Evolutionary conservation across 805 yeast genomes (phyloP), one percentile per base, ranked within the genome.

Genomic region (Candida tallmaniae): DNA sequence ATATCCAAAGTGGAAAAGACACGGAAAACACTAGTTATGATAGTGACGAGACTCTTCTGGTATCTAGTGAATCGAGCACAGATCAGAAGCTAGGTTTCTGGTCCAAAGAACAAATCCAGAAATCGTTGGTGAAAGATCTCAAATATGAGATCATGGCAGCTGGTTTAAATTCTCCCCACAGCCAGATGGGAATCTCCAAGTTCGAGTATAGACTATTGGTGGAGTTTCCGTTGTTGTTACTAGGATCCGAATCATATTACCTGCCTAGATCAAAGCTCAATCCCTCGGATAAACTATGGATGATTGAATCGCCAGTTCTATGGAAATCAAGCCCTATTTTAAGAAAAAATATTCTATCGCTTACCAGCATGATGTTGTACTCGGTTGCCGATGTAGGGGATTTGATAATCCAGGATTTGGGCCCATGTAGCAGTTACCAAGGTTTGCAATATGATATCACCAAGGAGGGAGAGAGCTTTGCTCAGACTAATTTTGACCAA

Each of bases 151-250:
- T n/a, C n/a, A n/a, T n/a, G n/a, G n/a, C n/a, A n/a, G n/a, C n/a
- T n/a, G n/a, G n/a, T 20, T 26, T 26, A 11, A 26, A 26, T 27
- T 6, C 30, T 8, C 8, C 9, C 6, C 11, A 24, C 12, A 14
- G 13, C 5, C 38, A 34, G 12, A 15, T 34, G 22, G 33, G 33
- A 3, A 21, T 34, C 13, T 19, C 22, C 11, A 34, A 34, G 29
- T 34, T 34, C 22, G 38, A 34, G 12, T 34, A 34, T 25, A 20
- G 32, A 18, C 30, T 34, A 18, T 25, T 34, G 12, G 22, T 11
- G 6, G 33, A 29, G 18, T 34, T 34, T 21, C 38, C 33, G 6
- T 15, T 7, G 12, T 12, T 29, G 7, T 26, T 14, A n/a, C 5
- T 34, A 8, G 34, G 33, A 2, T n/a, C n/a, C n/a, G n/a, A n/a